Evolutionary conservation across 176 grass and related monocot genomes (phyloP).

Genomic region (Thinopyrum elongatum): DNA sequence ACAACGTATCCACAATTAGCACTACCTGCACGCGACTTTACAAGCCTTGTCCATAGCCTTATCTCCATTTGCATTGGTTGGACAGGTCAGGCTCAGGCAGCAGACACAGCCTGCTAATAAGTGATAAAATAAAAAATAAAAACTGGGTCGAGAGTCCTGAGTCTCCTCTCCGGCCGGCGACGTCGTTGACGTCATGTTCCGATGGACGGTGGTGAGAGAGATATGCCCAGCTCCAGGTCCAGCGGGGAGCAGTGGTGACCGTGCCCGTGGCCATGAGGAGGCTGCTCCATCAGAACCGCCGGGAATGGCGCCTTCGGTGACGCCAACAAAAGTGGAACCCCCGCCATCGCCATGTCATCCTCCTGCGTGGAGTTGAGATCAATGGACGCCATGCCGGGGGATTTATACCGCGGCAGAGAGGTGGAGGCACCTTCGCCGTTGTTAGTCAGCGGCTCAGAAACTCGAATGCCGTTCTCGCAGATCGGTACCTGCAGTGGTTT

Average conservation of each 20-base stretch:
- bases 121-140: not conserved
- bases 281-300: constrained; percentile 21
- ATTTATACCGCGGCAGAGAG: constrained; percentile 11
- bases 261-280: constrained; percentile 1
- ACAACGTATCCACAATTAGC: constrained; percentile 36
- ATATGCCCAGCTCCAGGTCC: constrained; percentile 53
- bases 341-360: not conserved
- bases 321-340: not conserved
- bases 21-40: constrained; percentile 21
- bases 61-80: constrained; percentile 26
- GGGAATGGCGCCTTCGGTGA: not conserved
- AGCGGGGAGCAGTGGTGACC: constrained; percentile 31
- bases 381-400: constrained; percentile 5
- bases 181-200: constrained; percentile 31
- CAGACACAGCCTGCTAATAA: not conserved
- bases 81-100: not conserved
- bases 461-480: constrained; percentile 22
- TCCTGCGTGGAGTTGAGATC: constrained; percentile 46
- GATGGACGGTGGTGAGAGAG: constrained; percentile 31
- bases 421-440: constrained; percentile 14
- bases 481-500: constrained; percentile 42
- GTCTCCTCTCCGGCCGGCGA: too few species aligned
- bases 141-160: not conserved
- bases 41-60: not conserved
- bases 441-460: not conserved